Evolutionary conservation across 768 basidiomycete species (phyloP).

Genomic region (Mycena vitilis): DNA sequence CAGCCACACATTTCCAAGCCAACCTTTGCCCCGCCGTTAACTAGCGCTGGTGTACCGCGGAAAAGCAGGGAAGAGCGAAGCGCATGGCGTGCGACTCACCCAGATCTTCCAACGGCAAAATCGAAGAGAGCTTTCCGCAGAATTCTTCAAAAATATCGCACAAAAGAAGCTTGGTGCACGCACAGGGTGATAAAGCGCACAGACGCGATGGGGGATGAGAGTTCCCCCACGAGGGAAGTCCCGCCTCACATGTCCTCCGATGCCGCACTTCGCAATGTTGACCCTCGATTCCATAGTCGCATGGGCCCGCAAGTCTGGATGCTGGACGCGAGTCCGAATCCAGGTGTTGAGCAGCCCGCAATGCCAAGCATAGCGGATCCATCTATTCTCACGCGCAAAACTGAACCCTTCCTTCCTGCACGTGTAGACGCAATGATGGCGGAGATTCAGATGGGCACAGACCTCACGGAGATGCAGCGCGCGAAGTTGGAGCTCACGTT

Average conservation of each 20-base stretch:
- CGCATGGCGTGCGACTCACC: not conserved
- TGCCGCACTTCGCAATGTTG: not conserved
- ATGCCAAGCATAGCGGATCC: not conserved
- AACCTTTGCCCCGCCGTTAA: not conserved
- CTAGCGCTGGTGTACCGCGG: not conserved
- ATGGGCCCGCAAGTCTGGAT: conserved; percentile 8
- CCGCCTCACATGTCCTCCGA: conserved; percentile 4
- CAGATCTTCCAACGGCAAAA: no score
- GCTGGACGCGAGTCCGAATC: not conserved
- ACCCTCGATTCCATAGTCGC: not conserved
- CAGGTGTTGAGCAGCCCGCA: conserved; percentile 14
- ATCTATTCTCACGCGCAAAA: conserved; percentile 28
- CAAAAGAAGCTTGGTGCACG: not conserved
- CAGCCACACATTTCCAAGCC: not conserved
- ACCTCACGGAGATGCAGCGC: conserved; percentile 28
- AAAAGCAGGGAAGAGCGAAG: not conserved
- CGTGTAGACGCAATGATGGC: conserved; percentile 35
- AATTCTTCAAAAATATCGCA: not conserved
- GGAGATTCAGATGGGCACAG: conserved; percentile 33
- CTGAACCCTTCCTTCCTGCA: conserved; percentile 36
- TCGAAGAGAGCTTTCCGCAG: not conserved
- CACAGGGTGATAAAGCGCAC: not conserved
- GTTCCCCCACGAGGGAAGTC: conserved; percentile 24
- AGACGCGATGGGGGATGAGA: conserved; percentile 29
- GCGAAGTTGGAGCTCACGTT: conserved; percentile 40